Conservation (phyloP, 495 filamentous ascomycete genomes). For the Cudoniella acicularis region DNA sequence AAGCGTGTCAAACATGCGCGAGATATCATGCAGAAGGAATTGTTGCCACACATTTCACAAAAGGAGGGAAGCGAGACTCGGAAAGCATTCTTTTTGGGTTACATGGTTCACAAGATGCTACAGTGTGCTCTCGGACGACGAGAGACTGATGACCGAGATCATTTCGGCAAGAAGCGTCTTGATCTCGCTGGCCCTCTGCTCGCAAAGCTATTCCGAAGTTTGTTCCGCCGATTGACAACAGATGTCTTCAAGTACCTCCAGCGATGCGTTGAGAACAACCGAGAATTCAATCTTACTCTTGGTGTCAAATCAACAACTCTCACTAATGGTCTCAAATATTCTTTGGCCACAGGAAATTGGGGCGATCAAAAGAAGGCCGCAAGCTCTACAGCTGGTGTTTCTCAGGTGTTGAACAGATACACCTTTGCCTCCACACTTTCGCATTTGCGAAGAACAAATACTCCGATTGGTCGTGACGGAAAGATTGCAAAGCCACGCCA, state of each 20-base stretch:
- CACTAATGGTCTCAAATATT: conserved; percentile 92
- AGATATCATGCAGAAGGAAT: conserved; percentile 94
- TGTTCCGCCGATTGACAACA: conserved; percentile 81
- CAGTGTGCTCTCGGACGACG: conserved; percentile 87
- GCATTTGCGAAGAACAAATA: conserved; percentile 94
- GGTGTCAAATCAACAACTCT: conserved; percentile 88
- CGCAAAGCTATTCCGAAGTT: conserved; percentile 83
- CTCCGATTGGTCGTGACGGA: conserved; percentile 93
- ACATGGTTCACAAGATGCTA: conserved; percentile 94
- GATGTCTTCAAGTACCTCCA: conserved; percentile 89
- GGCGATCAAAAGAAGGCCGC: conserved; percentile 98
- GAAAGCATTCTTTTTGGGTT: conserved; percentile 98
- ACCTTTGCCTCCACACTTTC: conserved; percentile 95
- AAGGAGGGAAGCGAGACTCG: conserved; percentile 92
- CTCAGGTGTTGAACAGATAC: conserved; percentile 96
- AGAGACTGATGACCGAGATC: conserved; percentile 94
- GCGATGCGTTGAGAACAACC: conserved; percentile 81
- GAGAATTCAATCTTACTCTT: conserved; percentile 82
- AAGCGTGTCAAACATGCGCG: conserved; percentile 86
- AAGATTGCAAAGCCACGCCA: conserved; percentile 98
- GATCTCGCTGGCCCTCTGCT: conserved; percentile 93
- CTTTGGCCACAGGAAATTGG: conserved; percentile 98
- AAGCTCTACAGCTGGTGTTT: conserved; percentile 90
- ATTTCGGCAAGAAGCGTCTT: conserved; percentile 97
- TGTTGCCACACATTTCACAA: conserved; percentile 94